Evolutionary conservation across 352 stramenopile species (phyloP), one percentile per base, ranked within the genome.

Genomic region (Halophytophthora batemanensis): DNA sequence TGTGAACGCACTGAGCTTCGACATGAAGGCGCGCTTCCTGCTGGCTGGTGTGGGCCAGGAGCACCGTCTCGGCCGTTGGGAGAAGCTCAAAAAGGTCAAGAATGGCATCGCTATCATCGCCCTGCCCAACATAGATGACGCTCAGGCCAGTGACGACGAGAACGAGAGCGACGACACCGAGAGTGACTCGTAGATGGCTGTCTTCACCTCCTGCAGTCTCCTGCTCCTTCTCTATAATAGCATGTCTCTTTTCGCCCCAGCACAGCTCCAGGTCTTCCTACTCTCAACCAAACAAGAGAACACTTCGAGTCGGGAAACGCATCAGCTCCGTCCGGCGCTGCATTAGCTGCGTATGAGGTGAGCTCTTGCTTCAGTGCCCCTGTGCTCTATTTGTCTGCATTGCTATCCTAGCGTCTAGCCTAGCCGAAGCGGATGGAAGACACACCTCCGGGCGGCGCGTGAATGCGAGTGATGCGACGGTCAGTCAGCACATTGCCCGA

Each of bases 61-160:
- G 69, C 93, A 97, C 71, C 86, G 91, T 11, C 64, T 98, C 39
- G 93, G 93, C 1, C 80, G 92, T 42, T 98, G 93, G 93, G 80
- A 96, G 61, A 76, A 85, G 19, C 43, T 96, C 29, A 95, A 90
- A 56, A 43, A 71, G 21, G 89, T 80, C 23, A 91, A 90, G 69
- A 98, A 98, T 64, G 87, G 90, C 38, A 71, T 98, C 42, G 86
- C 79, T 22, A 80, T 98, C 42, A 82, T 97, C 40, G 82, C 86
- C 29, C 53, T 97, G 61, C 87, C 87, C 1, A 79, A 57, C 34
- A 58, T 94, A 50, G 61, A 74, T 25, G 42, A 38, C 7, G 15
- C 1, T 38, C 12, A 12, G 6, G 23, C 33, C 44, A 51, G 38
- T 28, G 69, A 74, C 4, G 50, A 69, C 19, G 53, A 66, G 13